Base-by-base conservation (phyloP, 2,329 filamentous ascomycete species). In the Rutstroemia sydowiana region DNA sequence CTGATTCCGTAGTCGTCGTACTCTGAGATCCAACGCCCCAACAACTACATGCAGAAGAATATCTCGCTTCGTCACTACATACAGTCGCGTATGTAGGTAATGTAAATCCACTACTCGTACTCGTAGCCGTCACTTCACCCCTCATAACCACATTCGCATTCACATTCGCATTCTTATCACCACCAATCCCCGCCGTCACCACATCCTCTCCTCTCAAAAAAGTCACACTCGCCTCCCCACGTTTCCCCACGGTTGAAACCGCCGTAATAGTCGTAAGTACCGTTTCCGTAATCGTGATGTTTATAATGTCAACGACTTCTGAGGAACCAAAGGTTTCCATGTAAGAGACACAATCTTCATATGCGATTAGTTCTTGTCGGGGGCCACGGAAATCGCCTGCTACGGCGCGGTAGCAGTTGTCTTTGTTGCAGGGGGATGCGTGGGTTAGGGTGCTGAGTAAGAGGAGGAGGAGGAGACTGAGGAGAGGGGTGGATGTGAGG, bases 1-100 rank as follows among this genome's bases (percentile, higher is more conserved):
- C 18, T 20, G 11, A 18, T 41, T 13, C 37, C 9, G 37, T 41
- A 5, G 37, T 41, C 34, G 30, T 20, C 3, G 41, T 51, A 39
- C n/a, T 30, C n/a, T 41, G 48, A 13, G 30, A 3, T n/a, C n/a
- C n/a, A 31, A 53, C 30, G 3, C 53, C 53, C 26, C 47, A 49
- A 36, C 53, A 55, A 16, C 50, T 53, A 43, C 51, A 55, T 13
- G 53, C 53, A 16, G 40, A 49, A 14, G 45, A 45, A 18, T 55
- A 55, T 2, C 37, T 31, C 20, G 51, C 40, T 20, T 48, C 40
- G 10, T 32, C 36, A 5, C 39, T 40, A 34, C 53, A 55, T 3
- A 30, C 45, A 26, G 21, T 50, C 5, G 51, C 53, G 30, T 55
- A 55, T 23, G 45, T 2, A 40, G 53, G 53, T 28, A 55, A 45